Percentiles rank a stretch among this genome's conserved stretches.
Conservation (phyloP, 768 basidiomycete species). For the Amanita pallidorosea region DNA sequence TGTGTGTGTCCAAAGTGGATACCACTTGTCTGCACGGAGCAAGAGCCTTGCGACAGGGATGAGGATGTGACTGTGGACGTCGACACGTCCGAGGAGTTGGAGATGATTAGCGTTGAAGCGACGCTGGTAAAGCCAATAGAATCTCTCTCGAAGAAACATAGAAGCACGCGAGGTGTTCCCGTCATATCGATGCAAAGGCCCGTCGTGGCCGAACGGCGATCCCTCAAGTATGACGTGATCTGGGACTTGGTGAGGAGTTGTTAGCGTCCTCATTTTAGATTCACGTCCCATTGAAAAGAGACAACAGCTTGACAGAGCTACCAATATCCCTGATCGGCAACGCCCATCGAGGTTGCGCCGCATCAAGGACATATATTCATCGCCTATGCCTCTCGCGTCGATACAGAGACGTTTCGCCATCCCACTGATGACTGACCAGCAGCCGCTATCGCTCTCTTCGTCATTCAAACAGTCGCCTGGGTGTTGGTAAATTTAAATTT, state of each 20-base stretch:
- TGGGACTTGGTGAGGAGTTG: background rate
- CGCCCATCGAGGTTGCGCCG: background rate
- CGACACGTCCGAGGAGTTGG: background rate
- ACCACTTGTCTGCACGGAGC: background rate
- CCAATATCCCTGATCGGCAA: background rate
- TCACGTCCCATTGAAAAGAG: background rate
- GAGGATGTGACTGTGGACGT: background rate
- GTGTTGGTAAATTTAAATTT: constrained; percentile 17
- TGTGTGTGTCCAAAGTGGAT: background rate
- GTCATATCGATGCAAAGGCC: background rate
- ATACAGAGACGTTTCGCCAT: background rate
- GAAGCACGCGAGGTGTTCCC: background rate
- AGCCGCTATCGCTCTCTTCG: constrained; percentile 10
- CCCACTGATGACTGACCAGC: background rate
- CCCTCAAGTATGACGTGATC: background rate
- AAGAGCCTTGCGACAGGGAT: background rate
- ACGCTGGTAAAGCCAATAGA: background rate
- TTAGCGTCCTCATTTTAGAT: background rate
- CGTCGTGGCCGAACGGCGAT: background rate
- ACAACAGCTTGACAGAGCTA: background rate
- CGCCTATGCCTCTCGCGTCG: background rate
- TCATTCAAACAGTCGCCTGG: constrained; percentile 35
- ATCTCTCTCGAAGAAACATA: background rate
- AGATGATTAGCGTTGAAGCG: background rate
- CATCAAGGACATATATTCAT: background rate